Evolutionary conservation across 129 eudicot genomes (phyloP), one percentile per base, ranked within the genome.

Genomic region (Gnaphalium uliginosum): DNA sequence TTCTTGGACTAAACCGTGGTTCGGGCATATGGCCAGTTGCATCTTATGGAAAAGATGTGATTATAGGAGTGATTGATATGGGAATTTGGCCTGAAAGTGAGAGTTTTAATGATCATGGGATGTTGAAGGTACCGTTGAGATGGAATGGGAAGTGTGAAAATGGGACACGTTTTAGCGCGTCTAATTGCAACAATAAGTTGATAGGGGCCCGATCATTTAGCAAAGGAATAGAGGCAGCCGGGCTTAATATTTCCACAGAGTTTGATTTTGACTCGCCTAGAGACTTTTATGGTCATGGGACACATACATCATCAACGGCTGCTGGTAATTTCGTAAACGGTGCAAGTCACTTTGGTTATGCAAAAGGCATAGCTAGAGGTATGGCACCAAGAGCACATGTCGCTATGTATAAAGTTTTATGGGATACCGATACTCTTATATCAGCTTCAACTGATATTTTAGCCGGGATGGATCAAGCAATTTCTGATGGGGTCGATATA

Each of bases 1-100:
- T 83, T 71, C 68, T 83, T 0, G 84, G 79, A 26, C 79, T 83
- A 27, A 66, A 76, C 9, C 56, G 48, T 21, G 78, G 41, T 57
- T 63, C 72, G 5, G 87, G 84, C 46, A 71, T 83, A 75, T 83
- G 87, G 82, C 87, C 84, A 1, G 25, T 66, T 4, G 24, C 78
- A 10, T 79, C 87, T 11, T 83, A 63, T 21, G 81, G 83, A 1
- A 79, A 70, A 74, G 83, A 74, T 14, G 77, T 66, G 79, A 83
- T 83, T 17, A 79, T 83, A 29, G 87, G 86, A 39, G 22, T 83
- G 17, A 74, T 83, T 9, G 86, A 83, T 22, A 69, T 81, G 2
- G 86, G 86, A 30, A 74, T 83, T n/a, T 83, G 86, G 81, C 83
- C 86, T 0, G 83, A 83, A 53, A 83, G 86, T 19, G 78, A 83